Conservation (phyloP, 163 green algal species). For the Dunaliella salina region DNA sequence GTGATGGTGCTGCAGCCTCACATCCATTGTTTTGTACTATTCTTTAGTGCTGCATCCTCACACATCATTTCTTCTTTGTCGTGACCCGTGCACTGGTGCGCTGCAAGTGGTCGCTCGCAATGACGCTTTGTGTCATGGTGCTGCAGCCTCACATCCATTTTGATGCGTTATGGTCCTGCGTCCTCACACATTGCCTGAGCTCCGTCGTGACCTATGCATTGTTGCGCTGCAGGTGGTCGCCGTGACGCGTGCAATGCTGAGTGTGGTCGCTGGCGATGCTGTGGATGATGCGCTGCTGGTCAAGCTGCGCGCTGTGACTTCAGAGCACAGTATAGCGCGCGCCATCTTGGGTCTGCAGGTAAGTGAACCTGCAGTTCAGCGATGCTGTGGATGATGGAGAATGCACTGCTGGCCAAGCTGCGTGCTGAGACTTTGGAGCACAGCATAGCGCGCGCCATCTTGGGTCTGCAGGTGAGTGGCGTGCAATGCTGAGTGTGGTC, state of each 20-base stretch:
- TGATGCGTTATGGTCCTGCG: no score
- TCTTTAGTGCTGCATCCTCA: no score
- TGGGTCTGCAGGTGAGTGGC: background rate
- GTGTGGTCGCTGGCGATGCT: constrained; percentile 67
- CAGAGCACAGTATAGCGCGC: constrained; percentile 56
- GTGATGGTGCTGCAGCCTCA: no score
- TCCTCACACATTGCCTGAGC: no score
- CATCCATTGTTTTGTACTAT: no score
- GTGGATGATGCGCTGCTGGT: constrained; percentile 67
- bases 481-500: no score
- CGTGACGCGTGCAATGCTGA: constrained; percentile 61
- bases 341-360: constrained; percentile 58
- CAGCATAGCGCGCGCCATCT: constrained; percentile 57
- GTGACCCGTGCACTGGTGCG: background rate
- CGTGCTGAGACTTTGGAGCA: constrained; percentile 46
- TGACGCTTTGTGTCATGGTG: no score
- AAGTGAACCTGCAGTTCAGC: no score
- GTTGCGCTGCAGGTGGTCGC: constrained; percentile 30
- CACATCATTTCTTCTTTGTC: no score
- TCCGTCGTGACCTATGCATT: background rate
- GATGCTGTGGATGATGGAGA: constrained; percentile 74
- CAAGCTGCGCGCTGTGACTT: constrained; percentile 45
- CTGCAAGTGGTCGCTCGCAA: background rate
- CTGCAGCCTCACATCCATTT: no score
- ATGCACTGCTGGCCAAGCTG: constrained; percentile 52